Conservation (phyloP, 2,329 filamentous ascomycete genomes). For the Trichoderma pleuroti region DNA sequence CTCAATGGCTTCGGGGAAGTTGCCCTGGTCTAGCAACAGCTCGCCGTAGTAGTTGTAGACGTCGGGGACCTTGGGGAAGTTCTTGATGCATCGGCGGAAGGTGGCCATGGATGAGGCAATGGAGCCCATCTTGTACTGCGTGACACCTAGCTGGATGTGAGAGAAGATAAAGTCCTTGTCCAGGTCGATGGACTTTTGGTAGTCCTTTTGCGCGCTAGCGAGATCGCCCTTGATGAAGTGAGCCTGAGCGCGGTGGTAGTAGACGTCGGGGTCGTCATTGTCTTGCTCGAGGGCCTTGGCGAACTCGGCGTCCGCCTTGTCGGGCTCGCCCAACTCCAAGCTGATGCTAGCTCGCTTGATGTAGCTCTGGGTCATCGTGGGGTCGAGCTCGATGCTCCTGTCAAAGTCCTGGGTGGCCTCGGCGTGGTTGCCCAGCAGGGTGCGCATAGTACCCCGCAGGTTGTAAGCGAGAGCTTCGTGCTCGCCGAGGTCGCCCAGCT, state of each 20-base stretch:
- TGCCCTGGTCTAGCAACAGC: conserved; percentile 91
- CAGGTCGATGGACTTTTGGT: conserved; percentile 97
- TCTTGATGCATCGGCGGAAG: conserved; percentile 96
- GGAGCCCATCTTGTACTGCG: conserved; percentile 99
- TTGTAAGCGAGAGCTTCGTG: conserved; percentile 92
- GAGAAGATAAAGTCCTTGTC: conserved; percentile 98
- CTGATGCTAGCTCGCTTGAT: conserved; percentile 99
- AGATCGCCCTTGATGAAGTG: conserved; percentile 98
- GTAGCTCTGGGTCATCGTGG: conserved; percentile 87
- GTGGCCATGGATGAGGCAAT: conserved; percentile 98
- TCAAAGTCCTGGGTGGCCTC: conserved; percentile 81
- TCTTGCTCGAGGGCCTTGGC: conserved; percentile 81
- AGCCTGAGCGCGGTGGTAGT: conserved; percentile 96
- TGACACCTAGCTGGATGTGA: conserved; percentile 97
- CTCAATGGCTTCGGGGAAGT: conserved; percentile 91
- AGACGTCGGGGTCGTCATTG: conserved; percentile 89
- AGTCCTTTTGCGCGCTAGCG: conserved; percentile 91
- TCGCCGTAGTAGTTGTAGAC: conserved; percentile 99
- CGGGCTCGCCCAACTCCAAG: conserved; percentile 83
- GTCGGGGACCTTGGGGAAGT: conserved; percentile 92
- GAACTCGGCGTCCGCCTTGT: conserved; percentile 86
- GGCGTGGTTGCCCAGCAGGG: conserved; percentile 82
- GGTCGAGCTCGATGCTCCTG: conserved; percentile 88
- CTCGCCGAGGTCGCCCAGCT: conserved; percentile 74
- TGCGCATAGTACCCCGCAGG: conserved; percentile 93